Evolutionary conservation across 176 grass and related monocot genomes (phyloP).

Genomic region (Chloris gayana): DNA sequence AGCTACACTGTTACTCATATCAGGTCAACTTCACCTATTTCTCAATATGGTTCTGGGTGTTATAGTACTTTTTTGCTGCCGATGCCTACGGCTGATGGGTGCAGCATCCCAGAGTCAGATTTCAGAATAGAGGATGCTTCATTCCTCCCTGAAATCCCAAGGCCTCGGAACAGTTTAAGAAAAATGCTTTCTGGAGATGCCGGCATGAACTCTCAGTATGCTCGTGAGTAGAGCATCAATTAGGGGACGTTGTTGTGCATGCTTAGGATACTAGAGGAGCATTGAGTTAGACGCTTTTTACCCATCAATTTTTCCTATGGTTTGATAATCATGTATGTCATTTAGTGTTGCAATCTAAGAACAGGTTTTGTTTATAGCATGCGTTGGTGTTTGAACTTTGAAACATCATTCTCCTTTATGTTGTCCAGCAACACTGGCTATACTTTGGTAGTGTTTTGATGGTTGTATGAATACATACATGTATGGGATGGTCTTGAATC

Average conservation of each 20-base stretch:
- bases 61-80: constrained; percentile 23
- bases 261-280: constrained; percentile 12
- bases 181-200: constrained; percentile 42
- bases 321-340: constrained; percentile 12
- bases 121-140: constrained; percentile 23
- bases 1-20: constrained; percentile 32
- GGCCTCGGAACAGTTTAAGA: constrained; percentile 30
- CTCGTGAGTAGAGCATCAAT: constrained; percentile 32
- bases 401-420: constrained; percentile 2
- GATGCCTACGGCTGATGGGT: constrained; percentile 34
- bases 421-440: not conserved
- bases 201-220: constrained; percentile 34
- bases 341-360: constrained; percentile 20
- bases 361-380: constrained; percentile 25
- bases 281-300: not conserved
- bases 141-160: constrained; percentile 33
- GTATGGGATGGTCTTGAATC: not conserved
- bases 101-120: constrained; percentile 43
- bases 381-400: not conserved
- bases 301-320: constrained; percentile 19
- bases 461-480: not conserved
- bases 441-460: not conserved
- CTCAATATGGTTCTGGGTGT: constrained; percentile 38
- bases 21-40: constrained; percentile 17
- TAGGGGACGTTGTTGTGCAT: constrained; percentile 29